phyloP scores from a whole-genome alignment of 345 rosid genomes.

The Mercurialis annua region DNA sequence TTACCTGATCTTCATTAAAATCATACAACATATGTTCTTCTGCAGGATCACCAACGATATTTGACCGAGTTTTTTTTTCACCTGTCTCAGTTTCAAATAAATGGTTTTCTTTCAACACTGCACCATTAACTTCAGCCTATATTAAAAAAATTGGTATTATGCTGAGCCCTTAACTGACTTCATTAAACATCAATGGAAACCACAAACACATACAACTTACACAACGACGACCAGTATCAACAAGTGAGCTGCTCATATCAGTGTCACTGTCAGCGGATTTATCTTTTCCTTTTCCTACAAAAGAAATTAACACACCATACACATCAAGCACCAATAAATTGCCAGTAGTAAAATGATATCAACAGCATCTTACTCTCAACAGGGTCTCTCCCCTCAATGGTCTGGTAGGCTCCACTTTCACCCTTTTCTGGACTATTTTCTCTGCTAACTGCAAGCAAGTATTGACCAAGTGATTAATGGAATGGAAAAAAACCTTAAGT shows the following conservation, averaged over 20 bases:
- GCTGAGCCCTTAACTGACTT: conserved; percentile 42
- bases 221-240: conserved; percentile 74
- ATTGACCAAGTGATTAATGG: neutral
- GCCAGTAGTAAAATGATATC: conserved; percentile 17
- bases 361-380: conserved; percentile 38
- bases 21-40: conserved; percentile 46
- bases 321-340: conserved; percentile 17
- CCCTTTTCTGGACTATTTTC: conserved; percentile 44
- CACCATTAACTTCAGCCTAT: conserved; percentile 62
- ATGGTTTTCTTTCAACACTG: conserved; percentile 39
- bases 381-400: conserved; percentile 34
- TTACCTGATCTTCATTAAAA: conserved; percentile 78
- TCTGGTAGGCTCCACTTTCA: conserved; percentile 32
- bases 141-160: conserved; percentile 42
- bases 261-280: conserved; percentile 34
- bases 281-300: conserved; percentile 44
- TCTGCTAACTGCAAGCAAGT: conserved; percentile 36
- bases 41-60: conserved; percentile 30
- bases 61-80: conserved; percentile 24
- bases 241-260: conserved; percentile 43
- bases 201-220: conserved; percentile 99
- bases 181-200: conserved; percentile 42
- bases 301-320: conserved; percentile 13
- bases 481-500: neutral
- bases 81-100: conserved; percentile 31